Evolutionary conservation across 148 eudicot species (phyloP), one percentile per base, ranked within the genome.

Genomic region (Nepenthes gracilis): DNA sequence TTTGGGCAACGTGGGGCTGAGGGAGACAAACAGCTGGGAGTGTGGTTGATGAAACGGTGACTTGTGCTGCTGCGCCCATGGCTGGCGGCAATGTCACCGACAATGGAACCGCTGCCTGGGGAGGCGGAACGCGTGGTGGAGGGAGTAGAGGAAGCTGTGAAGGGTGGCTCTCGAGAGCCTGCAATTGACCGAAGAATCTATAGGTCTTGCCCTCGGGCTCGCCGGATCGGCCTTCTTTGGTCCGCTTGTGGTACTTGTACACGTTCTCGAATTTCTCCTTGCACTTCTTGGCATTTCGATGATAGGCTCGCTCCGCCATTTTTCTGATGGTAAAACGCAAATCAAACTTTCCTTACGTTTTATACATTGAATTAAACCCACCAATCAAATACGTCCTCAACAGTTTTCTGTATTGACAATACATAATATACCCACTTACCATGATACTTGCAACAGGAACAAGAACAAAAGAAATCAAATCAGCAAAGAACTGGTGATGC

Each of bases 241-340:
- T 90, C 47, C 97, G 56, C 63, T 81, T 82, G 67, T 90, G 95
- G 58, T 90, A 90, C 63, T 90, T 90, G 74, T 74, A 84, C 48
- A 90, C 97, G 59, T 90, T 90, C 72, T 90, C 97, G 62, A 90
- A 90, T 36, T 90, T 90, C 75, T 90, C 97, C 12, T 84, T 90
- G 81, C 97, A 90, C 64, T 90, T 90, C 76, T 90, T 90, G 23
- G 90, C 70, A 47, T 72, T 86, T 68, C 97, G 76, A 64, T 86
- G 86, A 70, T 80, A 90, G 6, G 95, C 97, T 49, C 82, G 86
- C 75, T 86, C 94, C 45, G 73, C 85, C 72, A 90, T 70, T 72
- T 90, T 90, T 76, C 97, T 87, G 81, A 23, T 23, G 23, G 0
- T 23, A 23, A 23, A 23, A 23, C 23, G 23, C 23, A 23, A 23